Conservation (phyloP, 1,284 basidiomycete genomes). For the Phylloporus sp. region DNA sequence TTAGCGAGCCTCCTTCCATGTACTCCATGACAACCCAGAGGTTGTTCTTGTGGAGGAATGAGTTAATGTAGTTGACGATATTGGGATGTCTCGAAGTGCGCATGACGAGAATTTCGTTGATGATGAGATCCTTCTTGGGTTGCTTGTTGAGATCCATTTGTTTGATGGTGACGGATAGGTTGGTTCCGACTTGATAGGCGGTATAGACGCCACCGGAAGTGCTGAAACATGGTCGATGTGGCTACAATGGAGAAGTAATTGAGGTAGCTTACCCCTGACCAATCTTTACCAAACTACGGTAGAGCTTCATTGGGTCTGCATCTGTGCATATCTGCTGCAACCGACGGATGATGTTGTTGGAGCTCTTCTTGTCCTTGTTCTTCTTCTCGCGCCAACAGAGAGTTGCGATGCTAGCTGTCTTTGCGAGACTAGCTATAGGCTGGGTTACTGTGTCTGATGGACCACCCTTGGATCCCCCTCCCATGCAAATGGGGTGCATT, state of each 20-base stretch:
- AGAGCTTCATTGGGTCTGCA: too few species aligned
- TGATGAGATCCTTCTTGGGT: constrained; percentile 99
- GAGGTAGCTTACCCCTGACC: constrained; percentile 45
- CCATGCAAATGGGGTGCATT: too few species aligned
- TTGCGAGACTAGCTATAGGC: constrained; percentile 58
- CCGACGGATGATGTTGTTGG: constrained; percentile 90
- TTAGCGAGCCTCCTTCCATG: constrained; percentile 95
- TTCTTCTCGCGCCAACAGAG: constrained; percentile 89
- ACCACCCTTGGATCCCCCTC: constrained; percentile 42
- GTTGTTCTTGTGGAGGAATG: constrained; percentile 96
- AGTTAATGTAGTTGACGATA: constrained; percentile 99
- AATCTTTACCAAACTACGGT: too few species aligned
- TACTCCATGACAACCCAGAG: constrained; percentile 99
- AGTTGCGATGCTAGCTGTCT: constrained; percentile 70
- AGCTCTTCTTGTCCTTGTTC: constrained; percentile 78
- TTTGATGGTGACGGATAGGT: constrained; percentile 96
- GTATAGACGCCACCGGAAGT: constrained; percentile 99
- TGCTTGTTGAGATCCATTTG: constrained; percentile 99
- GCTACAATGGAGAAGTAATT: not conserved
- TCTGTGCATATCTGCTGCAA: too few species aligned
- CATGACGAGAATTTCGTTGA: constrained; percentile 99
- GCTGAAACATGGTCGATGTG: constrained; percentile 44
- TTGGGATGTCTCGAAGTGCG: constrained; percentile 94
- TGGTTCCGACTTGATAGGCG: constrained; percentile 94
- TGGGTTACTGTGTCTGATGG: constrained; percentile 49